Evolutionary conservation across 2,329 filamentous ascomycete species (phyloP).

Genomic region (Plenodomus lindquistii): DNA sequence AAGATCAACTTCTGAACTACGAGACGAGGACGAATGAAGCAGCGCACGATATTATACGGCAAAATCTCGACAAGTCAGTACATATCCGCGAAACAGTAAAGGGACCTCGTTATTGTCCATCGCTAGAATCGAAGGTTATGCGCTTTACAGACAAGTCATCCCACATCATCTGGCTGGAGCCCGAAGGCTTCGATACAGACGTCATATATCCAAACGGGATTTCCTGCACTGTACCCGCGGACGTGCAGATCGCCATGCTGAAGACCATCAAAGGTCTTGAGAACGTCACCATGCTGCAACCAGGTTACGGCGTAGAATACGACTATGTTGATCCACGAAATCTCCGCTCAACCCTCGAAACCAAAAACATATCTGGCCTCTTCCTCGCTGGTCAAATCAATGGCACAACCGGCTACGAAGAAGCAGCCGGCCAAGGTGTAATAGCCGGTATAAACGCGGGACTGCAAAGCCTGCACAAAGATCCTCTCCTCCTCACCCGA

Average conservation of each 20-base stretch:
- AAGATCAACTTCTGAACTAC: slow-evolving; percentile 83
- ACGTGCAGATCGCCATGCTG: slow-evolving; percentile 83
- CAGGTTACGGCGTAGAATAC: slow-evolving; percentile 97
- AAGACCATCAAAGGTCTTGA: slow-evolving; percentile 87
- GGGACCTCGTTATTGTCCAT: slow-evolving; percentile 93
- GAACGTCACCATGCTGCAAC: slow-evolving; percentile 86
- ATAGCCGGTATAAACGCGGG: slow-evolving; percentile 94
- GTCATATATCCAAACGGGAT: slow-evolving; percentile 95
- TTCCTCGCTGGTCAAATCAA: slow-evolving; percentile 97
- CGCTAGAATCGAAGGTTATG: slow-evolving; percentile 90
- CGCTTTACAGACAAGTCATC: slow-evolving; percentile 78
- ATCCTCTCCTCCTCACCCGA: slow-evolving; percentile 70
- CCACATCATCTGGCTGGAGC: slow-evolving; percentile 96
- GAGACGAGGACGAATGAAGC: slow-evolving; percentile 83
- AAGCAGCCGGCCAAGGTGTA: slow-evolving; percentile 91
- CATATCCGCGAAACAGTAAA: slow-evolving; percentile 96
- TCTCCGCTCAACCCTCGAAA: slow-evolving; percentile 86
- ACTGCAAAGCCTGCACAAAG: slow-evolving; percentile 69
- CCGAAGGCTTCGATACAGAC: slow-evolving; percentile 88
- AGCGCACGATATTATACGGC: slow-evolving; percentile 80
- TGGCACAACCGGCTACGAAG: slow-evolving; percentile 96
- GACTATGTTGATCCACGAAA: slow-evolving; percentile 96
- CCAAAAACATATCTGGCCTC: slow-evolving; percentile 84
- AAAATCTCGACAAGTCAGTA: slow-evolving; percentile 92
- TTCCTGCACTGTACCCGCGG: slow-evolving; percentile 92